Percentiles rank a stretch among this genome's conserved stretches.
These are phyloP conservation scores for Xylaria nigripes DNA, from an alignment of 495 filamentous ascomycete species.

Conservation along the genomic window DNA sequence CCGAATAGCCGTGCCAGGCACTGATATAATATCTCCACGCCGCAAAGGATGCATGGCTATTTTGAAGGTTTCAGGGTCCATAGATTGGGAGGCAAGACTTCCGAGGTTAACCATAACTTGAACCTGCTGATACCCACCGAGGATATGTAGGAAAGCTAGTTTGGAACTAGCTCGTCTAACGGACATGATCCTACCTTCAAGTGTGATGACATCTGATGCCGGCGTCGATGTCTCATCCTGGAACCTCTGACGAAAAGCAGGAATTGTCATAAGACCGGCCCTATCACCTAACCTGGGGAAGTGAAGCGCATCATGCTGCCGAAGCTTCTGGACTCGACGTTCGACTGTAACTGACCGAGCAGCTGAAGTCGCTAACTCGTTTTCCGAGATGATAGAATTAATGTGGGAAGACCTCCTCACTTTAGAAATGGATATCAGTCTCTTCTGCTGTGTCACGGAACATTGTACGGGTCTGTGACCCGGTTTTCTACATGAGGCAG, in stretches of 20 bases:
- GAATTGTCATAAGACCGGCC: slow-evolving; percentile 28
- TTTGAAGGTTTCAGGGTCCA: slow-evolving; percentile 17
- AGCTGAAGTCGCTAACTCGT: slow-evolving; percentile 4
- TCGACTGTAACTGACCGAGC: slow-evolving; percentile 9
- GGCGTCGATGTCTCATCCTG: slow-evolving; percentile 15
- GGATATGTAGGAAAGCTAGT: slow-evolving; percentile 76
- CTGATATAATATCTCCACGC: slow-evolving; percentile 25
- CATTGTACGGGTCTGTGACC: background rate
- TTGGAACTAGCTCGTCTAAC: slow-evolving; percentile 47
- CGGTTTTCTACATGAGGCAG: slow-evolving; percentile 1
- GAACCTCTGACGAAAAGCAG: slow-evolving; percentile 33
- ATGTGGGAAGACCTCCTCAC: background rate
- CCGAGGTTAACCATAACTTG: slow-evolving; percentile 66
- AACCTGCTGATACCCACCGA: slow-evolving; percentile 57
- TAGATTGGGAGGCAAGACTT: slow-evolving; percentile 32
- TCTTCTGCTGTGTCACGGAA: slow-evolving; percentile 1
- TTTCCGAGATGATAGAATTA: background rate
- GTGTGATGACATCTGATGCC: slow-evolving; percentile 33
- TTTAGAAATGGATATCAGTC: background rate
- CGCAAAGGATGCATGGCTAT: slow-evolving; percentile 23
- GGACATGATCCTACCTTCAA: slow-evolving; percentile 40
- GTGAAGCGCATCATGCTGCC: slow-evolving; percentile 28
- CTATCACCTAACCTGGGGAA: slow-evolving; percentile 30
- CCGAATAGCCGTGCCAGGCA: slow-evolving; percentile 64
- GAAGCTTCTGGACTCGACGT: slow-evolving; percentile 19